Evolutionary conservation across 495 filamentous ascomycete species (phyloP).

Genomic region (Corynascus novoguineensis): DNA sequence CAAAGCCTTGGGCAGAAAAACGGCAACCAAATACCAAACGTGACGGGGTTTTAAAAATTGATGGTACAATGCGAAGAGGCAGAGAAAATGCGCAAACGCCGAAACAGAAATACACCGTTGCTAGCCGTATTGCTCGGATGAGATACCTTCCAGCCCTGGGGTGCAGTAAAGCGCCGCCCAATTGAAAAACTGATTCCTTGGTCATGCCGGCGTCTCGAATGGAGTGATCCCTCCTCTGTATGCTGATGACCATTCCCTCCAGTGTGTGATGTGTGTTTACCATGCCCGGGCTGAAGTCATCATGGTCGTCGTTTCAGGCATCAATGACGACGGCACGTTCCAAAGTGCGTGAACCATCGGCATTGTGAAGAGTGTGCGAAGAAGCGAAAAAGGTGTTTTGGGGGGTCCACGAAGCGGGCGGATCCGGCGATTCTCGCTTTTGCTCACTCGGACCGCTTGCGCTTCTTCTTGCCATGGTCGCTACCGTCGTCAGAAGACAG

Average conservation of each 20-base stretch:
- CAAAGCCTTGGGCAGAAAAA: conserved; percentile 20
- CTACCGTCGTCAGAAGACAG: conserved; percentile 50
- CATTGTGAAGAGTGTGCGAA: conserved; percentile 37
- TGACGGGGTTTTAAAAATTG: neutral
- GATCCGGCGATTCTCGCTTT: neutral
- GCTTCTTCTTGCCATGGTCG: conserved; percentile 61
- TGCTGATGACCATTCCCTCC: neutral
- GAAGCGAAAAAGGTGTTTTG: conserved; percentile 32
- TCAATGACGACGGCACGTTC: conserved; percentile 37
- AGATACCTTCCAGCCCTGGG: neutral
- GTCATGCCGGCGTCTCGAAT: conserved; percentile 10
- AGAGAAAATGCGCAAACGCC: conserved; percentile 26
- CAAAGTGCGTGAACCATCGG: conserved; percentile 26
- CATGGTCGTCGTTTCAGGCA: conserved; percentile 35
- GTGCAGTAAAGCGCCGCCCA: neutral
- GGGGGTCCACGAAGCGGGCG: neutral
- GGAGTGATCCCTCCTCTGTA: conserved; percentile 12
- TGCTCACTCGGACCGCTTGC: conserved; percentile 58
- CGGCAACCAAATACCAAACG: conserved; percentile 4
- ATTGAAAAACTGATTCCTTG: conserved; percentile 3
- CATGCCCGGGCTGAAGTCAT: conserved; percentile 23
- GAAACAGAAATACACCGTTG: conserved; percentile 26
- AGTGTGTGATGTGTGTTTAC: conserved; percentile 6
- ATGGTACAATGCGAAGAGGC: conserved; percentile 30
- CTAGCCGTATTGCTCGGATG: neutral